Base-by-base conservation (phyloP, 2,329 filamentous ascomycete genomes). In the Nigrospora sphaerica region DNA sequence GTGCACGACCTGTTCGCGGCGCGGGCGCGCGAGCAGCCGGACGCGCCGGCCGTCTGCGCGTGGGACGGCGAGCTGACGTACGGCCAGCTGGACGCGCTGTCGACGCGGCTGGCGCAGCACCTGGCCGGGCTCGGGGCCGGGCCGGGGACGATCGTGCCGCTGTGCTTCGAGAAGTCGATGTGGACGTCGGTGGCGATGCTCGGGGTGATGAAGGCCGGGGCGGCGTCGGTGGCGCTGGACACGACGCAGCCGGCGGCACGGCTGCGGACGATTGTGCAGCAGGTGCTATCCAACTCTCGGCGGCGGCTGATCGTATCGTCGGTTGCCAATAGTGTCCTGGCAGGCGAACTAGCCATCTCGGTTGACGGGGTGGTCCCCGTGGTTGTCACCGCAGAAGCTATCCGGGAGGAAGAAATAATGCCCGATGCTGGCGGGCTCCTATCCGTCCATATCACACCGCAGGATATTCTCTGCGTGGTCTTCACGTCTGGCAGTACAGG, bases 401-500 rank as follows among this genome's bases (percentile, higher is more conserved):
- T 62, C 38, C 61, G 61, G 28, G 53, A 66, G 2, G 54, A 56
- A 28, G 63, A 67, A 36, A 64, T 68, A 47, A 62, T 66, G 40
- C 61, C 58, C 9, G 62, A 23, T 23, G 19, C 19, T 23, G 19
- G 19, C 19, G 19, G 19, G 19, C 19, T 23, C 66, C 12, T 47
- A 17, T 54, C 50, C 16, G 17, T 50, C 2, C 16, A 74, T 55
- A n/a, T 2, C 59, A 23, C 19, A 4, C 40, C 40, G 5, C 33
- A 28, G 11, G 40, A 42, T 9, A 35, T 35, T 9, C 13, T 42
- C 16, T 42, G 33, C 32, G 14, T 42, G n/a, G 32, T 32, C 10
- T 75, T 74, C 54, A 76, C 73, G 23, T 75, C 72, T n/a, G 73
- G 73, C 17, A 74, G 68, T 16, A 75, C 73, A 2, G 73, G 73